Base-by-base conservation (phyloP, 257 asterid genomes). In the Perilla frutescens region DNA sequence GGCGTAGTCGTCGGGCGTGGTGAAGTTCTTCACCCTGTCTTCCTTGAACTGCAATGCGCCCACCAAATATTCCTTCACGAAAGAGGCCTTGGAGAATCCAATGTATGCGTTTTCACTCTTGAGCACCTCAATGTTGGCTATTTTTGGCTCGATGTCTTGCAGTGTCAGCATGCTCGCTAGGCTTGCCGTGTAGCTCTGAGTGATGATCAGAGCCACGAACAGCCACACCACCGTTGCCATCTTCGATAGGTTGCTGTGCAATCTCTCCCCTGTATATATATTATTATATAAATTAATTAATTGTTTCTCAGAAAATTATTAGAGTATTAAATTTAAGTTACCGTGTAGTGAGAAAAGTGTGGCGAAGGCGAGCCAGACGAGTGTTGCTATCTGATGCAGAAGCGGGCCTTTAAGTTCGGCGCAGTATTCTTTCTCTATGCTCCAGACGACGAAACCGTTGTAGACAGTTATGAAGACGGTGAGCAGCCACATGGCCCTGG, bases 151-250 rank as follows among this genome's bases (percentile, higher is more conserved):
- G 1, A 79, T 68, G 12, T 55, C 57, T 5, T 64, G 77, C 11
- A 73, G 66, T 7, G 88, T 84, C 53, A 84, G 84, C 86, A 84
- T 69, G 75, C 84, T 81, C 9, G 76, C 12, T 4, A 81, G 86
- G 67, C 74, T 84, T 13, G 88, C 88, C 7, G 86, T 79, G 61
- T 84, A 84, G 73, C 86, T 78, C 15, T 84, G 88, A n/a, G 82
- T 73, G 45, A 81, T 60, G 76, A 84, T 70, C 8, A 79, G 53
- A 8, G 82, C 84, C 50, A 81, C 85, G 45, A 84, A 67, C 31
- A 84, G 26, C 86, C 86, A 84, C 5, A 79, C 82, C 8, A 82
- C 20, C 0, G 80, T 79, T 32, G 84, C 84, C 79, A 81, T 73
- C 63, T 76, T 64, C 1, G 88, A 81, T 73, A 84, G 68, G 50